phyloP scores from a whole-genome alignment of 140 eudicot species.

The Bidens hawaiensis region DNA sequence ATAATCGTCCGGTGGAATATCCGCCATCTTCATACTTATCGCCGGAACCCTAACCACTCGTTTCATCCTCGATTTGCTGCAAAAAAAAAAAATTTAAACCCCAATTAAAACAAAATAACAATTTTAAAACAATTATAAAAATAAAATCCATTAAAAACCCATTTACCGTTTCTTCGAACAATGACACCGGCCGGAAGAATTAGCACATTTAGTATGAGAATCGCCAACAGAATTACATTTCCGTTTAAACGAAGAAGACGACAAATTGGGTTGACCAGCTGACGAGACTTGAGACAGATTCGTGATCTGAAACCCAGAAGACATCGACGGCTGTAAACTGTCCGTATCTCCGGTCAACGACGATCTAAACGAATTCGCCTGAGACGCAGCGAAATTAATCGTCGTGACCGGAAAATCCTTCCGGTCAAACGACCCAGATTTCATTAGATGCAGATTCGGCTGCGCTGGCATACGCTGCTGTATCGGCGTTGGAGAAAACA shows the following conservation, averaged over 20 bases:
- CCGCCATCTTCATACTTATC: constrained; percentile 88
- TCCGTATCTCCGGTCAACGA: constrained; percentile 71
- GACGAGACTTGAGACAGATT: too few relatives aligned
- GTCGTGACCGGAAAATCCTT: constrained; percentile 54
- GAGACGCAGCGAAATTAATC: constrained; percentile 44
- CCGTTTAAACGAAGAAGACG: constrained; percentile 69
- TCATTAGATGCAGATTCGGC: constrained; percentile 28
- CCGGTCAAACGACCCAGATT: constrained; percentile 36
- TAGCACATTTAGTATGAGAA: constrained; percentile 47
- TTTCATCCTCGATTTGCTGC: constrained; percentile 80
- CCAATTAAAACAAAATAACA: constrained; percentile 10
- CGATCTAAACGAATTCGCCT: constrained; percentile 55
- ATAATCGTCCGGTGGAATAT: constrained; percentile 92
- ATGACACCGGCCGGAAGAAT: constrained; percentile 75
- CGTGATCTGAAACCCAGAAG: too few relatives aligned
- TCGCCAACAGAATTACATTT: constrained; percentile 88
- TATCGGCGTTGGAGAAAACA: constrained; percentile 48
- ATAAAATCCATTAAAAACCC: not conserved
- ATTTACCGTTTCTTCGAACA: constrained; percentile 80
- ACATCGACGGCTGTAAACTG: too few relatives aligned
- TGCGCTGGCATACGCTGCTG: constrained; percentile 60
- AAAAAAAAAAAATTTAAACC: not conserved
- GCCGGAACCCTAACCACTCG: constrained; percentile 82
- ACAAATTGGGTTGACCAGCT: too few relatives aligned
- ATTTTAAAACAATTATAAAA: not conserved